These are phyloP conservation scores for Parmales sp. DNA, from an alignment of 108 stramenopile species.

Conservation along the genomic window DNA sequence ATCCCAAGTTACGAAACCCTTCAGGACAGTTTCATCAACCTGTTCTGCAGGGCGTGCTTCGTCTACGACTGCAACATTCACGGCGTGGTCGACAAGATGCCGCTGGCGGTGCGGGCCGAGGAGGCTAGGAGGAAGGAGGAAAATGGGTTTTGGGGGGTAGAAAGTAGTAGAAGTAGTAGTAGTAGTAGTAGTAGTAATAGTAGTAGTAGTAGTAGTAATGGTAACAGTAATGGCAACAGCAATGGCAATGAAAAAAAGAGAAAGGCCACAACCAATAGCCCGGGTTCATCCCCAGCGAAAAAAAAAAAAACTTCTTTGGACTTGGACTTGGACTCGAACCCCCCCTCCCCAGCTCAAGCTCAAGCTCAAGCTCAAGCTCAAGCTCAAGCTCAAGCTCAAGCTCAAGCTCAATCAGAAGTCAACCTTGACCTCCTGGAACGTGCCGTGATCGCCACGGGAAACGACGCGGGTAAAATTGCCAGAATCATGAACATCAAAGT, in stretches of 20 bases:
- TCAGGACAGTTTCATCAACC: constrained; percentile 39
- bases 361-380: neutral
- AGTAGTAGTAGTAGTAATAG: no score
- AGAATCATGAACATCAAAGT: no score
- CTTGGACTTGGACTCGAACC: neutral
- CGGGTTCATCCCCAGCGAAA: no score
- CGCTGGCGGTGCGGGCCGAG: constrained; percentile 31
- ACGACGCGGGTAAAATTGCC: no score
- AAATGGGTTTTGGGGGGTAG: constrained; percentile 30
- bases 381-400: no score
- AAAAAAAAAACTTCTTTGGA: no score
- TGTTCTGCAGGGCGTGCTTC: constrained; percentile 59
- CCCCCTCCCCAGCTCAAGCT: neutral
- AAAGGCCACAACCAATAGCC: neutral
- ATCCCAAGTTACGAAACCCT: constrained; percentile 22
- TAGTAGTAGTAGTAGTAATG: no score
- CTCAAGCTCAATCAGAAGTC: no score
- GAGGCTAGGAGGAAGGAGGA: constrained; percentile 33
- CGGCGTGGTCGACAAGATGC: constrained; percentile 30
- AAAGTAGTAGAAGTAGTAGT: no score
- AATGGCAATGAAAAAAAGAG: neutral
- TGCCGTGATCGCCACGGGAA: no score
- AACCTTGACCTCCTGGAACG: no score
- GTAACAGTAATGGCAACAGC: neutral
- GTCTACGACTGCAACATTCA: constrained; percentile 55